phyloP scores from a whole-genome alignment of 805 yeast genomes.

The Ogataea neopini region DNA sequence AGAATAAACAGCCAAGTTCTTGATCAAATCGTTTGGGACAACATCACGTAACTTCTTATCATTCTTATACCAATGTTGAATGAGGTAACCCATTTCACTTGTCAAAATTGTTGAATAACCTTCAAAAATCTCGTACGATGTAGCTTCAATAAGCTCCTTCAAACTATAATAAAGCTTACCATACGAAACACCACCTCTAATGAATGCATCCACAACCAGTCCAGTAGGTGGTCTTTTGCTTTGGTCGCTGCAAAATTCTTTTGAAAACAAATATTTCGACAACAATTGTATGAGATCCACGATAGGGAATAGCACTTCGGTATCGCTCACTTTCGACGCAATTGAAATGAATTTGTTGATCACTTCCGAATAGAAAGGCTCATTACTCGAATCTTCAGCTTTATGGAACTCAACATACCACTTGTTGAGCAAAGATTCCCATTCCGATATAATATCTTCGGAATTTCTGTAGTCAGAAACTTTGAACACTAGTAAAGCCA shows the following conservation, averaged over 20 bases:
- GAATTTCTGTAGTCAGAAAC: constrained; percentile 82
- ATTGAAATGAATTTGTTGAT: constrained; percentile 40
- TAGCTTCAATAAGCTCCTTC: constrained; percentile 62
- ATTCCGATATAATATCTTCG: constrained; percentile 78
- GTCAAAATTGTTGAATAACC: constrained; percentile 42
- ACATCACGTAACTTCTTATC: constrained; percentile 65
- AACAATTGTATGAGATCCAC: constrained; percentile 67
- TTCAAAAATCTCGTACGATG: constrained; percentile 51
- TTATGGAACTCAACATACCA: constrained; percentile 36
- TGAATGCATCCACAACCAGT: constrained; percentile 58
- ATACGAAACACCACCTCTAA: constrained; percentile 61
- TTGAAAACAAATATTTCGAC: constrained; percentile 49
- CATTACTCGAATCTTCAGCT: constrained; percentile 26
- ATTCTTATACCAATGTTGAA: constrained; percentile 63
- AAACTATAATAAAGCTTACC: constrained; percentile 66
- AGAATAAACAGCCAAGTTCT: constrained; percentile 46
- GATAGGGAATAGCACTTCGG: constrained; percentile 81
- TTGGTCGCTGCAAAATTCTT: constrained; percentile 18
- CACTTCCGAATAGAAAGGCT: constrained; percentile 41
- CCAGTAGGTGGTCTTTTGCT: constrained; percentile 40
- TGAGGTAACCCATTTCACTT: constrained; percentile 62
- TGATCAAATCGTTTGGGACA: constrained; percentile 47
- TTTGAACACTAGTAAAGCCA: constrained; percentile 76
- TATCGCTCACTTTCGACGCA: constrained; percentile 64
- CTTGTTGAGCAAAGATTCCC: constrained; percentile 71